A percentile compares a stretch with the other conserved stretches of the same genome.
These are phyloP conservation scores for Nothomitra cinnamomea DNA, from an alignment of 2,329 filamentous ascomycete species.

Conservation along the genomic window DNA sequence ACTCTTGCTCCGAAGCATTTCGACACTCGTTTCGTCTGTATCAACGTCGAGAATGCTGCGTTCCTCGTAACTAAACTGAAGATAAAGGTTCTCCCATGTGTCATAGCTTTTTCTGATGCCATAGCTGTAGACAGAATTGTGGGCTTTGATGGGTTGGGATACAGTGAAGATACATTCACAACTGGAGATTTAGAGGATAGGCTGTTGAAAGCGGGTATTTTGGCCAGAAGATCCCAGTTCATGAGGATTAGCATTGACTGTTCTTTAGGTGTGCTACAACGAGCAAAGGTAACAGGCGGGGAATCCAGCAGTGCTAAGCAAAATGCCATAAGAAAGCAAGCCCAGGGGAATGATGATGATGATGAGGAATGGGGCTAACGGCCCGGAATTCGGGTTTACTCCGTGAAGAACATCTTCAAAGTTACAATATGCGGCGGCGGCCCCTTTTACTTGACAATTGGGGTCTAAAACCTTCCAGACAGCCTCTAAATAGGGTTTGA, in stretches of 20 bases:
- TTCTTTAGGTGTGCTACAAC: background rate
- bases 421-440: too few relatives aligned
- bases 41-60: conserved; percentile 42
- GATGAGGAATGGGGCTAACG: conserved; percentile 29
- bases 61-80: conserved; percentile 41
- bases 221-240: conserved; percentile 14
- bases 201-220: conserved; percentile 31
- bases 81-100: conserved; percentile 40
- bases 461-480: too few relatives aligned
- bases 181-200: conserved; percentile 36
- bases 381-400: background rate
- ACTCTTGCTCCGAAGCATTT: conserved; percentile 37
- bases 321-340: conserved; percentile 16
- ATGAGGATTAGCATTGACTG: conserved; percentile 14
- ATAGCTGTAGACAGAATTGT: conserved; percentile 37
- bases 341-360: conserved; percentile 31
- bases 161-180: conserved; percentile 34
- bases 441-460: too few relatives aligned
- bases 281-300: conserved; percentile 31
- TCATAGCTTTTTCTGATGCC: conserved; percentile 39
- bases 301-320: conserved; percentile 17
- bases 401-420: too few relatives aligned
- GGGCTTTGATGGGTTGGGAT: conserved; percentile 40
- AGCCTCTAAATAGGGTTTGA: too few relatives aligned
- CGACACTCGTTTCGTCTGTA: conserved; percentile 38